Conservation (phyloP, 768 basidiomycete genomes). For the Hygrocybe coccinea region DNA sequence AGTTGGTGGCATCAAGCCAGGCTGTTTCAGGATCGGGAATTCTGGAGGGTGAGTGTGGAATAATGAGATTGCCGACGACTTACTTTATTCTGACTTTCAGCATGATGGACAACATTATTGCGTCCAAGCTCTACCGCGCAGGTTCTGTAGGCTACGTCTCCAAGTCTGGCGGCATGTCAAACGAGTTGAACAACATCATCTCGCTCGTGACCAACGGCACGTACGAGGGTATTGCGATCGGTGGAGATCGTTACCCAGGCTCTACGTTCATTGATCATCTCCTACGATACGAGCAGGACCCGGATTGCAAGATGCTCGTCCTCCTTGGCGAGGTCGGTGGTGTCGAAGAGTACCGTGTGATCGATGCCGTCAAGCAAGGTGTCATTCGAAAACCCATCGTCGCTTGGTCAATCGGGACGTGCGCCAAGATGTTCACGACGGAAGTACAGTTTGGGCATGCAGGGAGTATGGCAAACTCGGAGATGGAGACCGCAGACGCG, state of each 20-base stretch:
- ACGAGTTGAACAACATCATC: conserved; percentile 99
- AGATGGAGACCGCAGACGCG: conserved; percentile 94
- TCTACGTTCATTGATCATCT: conserved; percentile 99
- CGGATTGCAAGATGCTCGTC: conserved; percentile 98
- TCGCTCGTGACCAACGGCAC: conserved; percentile 95
- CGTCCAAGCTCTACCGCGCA: conserved; percentile 96
- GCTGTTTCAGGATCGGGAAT: conserved; percentile 99
- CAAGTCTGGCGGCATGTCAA: conserved; percentile 99
- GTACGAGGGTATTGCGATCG: conserved; percentile 99
- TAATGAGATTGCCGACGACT: no score
- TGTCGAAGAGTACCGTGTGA: conserved; percentile 98
- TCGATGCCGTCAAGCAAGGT: conserved; percentile 92
- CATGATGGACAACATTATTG: conserved; percentile 99
- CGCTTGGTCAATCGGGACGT: conserved; percentile 99
- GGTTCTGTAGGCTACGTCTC: conserved; percentile 98
- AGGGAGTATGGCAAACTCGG: conserved; percentile 96
- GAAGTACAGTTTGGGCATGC: conserved; percentile 99
- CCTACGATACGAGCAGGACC: conserved; percentile 93
- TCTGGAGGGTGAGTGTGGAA: conserved; percentile 93
- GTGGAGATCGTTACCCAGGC: conserved; percentile 98
- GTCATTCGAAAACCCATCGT: conserved; percentile 97
- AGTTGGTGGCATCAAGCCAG: conserved; percentile 99
- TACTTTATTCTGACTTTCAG: no score
- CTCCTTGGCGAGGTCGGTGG: conserved; percentile 98
- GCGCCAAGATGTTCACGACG: conserved; percentile 99